Conservation (phyloP, 352 stramenopile genomes). For the Phytophthora agathidicida region DNA sequence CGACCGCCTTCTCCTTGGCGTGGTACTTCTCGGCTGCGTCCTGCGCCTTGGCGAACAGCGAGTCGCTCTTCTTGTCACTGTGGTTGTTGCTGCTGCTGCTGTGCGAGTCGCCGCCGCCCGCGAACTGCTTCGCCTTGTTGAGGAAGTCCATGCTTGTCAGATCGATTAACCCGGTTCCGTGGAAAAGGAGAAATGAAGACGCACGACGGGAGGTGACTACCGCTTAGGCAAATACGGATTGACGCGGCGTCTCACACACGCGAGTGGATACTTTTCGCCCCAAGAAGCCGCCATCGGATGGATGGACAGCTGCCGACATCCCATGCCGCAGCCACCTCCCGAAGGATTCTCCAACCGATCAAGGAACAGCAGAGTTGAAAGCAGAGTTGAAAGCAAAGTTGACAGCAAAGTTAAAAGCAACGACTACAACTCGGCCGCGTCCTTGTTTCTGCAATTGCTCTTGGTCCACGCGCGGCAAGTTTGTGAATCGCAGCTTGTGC, state of each 20-base stretch:
- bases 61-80: constrained; percentile 31
- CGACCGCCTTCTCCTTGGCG: constrained; percentile 35
- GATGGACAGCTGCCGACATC: constrained; percentile 1
- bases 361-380: constrained; percentile 18
- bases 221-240: constrained; percentile 22
- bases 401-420: neutral
- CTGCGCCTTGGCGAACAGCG: constrained; percentile 27
- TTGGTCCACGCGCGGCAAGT: too few species aligned
- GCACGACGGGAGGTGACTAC: neutral
- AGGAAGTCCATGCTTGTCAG: constrained; percentile 34
- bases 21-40: constrained; percentile 42
- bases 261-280: constrained; percentile 6
- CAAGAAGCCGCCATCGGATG: neutral
- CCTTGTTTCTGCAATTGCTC: too few species aligned
- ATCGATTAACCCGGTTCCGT: neutral
- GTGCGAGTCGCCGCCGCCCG: constrained; percentile 9
- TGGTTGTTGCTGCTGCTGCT: constrained; percentile 12
- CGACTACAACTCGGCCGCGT: constrained; percentile 5
- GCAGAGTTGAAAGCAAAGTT: neutral
- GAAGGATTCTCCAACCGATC: neutral
- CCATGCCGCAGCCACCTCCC: neutral
- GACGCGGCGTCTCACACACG: constrained; percentile 10
- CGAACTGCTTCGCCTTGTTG: constrained; percentile 31
- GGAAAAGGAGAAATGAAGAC: constrained; percentile 23
- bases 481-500: neutral